A percentile compares a stretch with the other conserved stretches of the same genome.
Conservation (phyloP, 495 filamentous ascomycete species). For the Sphaerosporella brunnea region DNA sequence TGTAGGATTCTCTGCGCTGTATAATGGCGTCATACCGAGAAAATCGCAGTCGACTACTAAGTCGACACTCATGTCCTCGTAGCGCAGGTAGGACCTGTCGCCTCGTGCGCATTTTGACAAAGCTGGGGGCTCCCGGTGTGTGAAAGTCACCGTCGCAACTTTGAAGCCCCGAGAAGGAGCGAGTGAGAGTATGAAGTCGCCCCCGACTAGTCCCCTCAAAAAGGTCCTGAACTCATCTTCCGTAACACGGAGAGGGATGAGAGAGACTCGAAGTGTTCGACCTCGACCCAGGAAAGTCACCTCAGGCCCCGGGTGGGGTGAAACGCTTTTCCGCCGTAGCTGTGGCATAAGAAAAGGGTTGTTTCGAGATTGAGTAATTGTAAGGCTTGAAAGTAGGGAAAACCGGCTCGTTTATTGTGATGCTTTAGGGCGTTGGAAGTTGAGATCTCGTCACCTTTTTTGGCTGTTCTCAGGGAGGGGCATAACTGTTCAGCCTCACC, state of each 20-base stretch:
- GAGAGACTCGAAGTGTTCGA: background rate
- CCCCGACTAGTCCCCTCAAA: background rate
- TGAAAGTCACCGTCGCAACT: background rate
- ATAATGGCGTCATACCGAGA: conserved; percentile 12
- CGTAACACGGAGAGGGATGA: background rate
- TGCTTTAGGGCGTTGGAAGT: too few species aligned
- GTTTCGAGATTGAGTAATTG: too few species aligned
- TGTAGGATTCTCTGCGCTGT: conserved; percentile 3
- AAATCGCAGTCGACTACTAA: conserved; percentile 6
- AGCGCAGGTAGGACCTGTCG: background rate
- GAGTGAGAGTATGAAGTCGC: background rate
- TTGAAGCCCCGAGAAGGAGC: background rate
- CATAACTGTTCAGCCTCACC: too few species aligned
- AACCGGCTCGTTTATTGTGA: too few species aligned
- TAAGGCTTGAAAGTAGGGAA: too few species aligned
- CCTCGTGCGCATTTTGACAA: background rate
- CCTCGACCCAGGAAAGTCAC: too few species aligned
- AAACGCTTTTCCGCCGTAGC: too few species aligned
- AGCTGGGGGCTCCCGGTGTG: background rate
- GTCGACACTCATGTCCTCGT: background rate
- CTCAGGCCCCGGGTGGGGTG: too few species aligned
- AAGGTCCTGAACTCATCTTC: background rate
- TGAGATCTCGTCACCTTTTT: too few species aligned
- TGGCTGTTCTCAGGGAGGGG: too few species aligned
- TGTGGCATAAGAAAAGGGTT: too few species aligned